Evolutionary conservation across 805 yeast species (phyloP), one percentile per base, ranked within the genome.

Genomic region (Yarrowia hollandica): DNA sequence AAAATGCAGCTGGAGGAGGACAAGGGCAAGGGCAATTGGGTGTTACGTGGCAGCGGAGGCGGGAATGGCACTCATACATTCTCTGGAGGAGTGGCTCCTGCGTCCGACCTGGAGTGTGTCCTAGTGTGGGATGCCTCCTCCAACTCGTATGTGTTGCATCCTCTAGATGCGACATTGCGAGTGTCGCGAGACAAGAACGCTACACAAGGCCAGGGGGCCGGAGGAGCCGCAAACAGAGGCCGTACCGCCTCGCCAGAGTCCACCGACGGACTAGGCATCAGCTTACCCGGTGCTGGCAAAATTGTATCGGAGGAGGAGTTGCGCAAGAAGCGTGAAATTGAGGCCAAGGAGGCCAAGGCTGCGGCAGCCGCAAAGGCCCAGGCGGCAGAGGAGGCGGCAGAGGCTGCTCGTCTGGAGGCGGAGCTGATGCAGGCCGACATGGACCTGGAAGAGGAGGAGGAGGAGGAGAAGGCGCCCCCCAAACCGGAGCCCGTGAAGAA

Each of bases 231-330:
- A n/a, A 19, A 11, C 14, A 14, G 37, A 15, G 39, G 39, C 12
- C 30, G 55, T 1, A 48, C 55, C 12, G 33, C 55, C 5, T 48
- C 55, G 2, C 55, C 55, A n/a, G 55, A 48, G 39, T 21, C 30
- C 16, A 31, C 28, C 19, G 55, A 48, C 39, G 39, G 55, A 1
- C 30, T 48, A 22, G 55, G 55, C 0, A 48, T 48, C 30, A 31
- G 39, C 10, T 33, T 48, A 48, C 55, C 55, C 2, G 55, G 55
- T 0, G 55, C 38, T 3, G 55, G 55, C 28, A 33, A 22, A 5
- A 48, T 48, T 16, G 55, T 48, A n/a, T 48, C 55, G 10, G 55
- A 48, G 22, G 55, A 48, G 39, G 55, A 48, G 39, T 39, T 48
- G 21, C 55, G 55, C n/a, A 15, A 16, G 39, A 31, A 48, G 22